Evolutionary conservation across 169 alveolate genomes (phyloP).

Genomic region (Plasmodium cynomolgi): DNA sequence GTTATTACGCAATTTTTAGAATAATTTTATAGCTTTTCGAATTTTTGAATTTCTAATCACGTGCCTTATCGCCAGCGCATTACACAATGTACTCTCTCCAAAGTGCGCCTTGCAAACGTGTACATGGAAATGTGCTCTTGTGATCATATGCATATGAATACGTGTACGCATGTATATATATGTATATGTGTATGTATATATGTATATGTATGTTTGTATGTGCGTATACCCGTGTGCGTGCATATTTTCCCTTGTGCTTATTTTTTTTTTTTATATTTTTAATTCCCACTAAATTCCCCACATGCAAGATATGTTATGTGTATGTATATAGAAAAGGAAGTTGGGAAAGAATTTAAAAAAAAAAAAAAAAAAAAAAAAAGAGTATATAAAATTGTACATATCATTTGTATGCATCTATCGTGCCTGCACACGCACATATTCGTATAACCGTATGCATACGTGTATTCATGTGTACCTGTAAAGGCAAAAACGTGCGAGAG

Average conservation of each 20-base stretch:
- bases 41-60: neutral
- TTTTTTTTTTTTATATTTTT: neutral
- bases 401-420: neutral
- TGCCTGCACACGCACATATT: neutral
- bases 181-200: neutral
- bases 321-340: neutral
- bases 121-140: neutral
- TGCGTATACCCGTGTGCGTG: neutral
- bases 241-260: neutral
- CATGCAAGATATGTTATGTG: neutral
- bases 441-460: neutral
- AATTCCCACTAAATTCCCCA: neutral
- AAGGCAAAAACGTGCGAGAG: neutral
- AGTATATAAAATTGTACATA: neutral
- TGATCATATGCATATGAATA: neutral
- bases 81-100: neutral
- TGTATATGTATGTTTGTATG: neutral
- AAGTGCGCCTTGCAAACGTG: neutral
- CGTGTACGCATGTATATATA: neutral
- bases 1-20: neutral
- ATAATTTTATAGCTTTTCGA: slow-evolving; percentile 5
- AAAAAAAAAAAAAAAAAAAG: neutral
- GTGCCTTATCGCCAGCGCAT: neutral
- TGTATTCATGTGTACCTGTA: neutral
- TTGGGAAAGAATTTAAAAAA: neutral